Base-by-base conservation (phyloP, 208 protist species). In the Kentomonas sorsogonicus region DNA sequence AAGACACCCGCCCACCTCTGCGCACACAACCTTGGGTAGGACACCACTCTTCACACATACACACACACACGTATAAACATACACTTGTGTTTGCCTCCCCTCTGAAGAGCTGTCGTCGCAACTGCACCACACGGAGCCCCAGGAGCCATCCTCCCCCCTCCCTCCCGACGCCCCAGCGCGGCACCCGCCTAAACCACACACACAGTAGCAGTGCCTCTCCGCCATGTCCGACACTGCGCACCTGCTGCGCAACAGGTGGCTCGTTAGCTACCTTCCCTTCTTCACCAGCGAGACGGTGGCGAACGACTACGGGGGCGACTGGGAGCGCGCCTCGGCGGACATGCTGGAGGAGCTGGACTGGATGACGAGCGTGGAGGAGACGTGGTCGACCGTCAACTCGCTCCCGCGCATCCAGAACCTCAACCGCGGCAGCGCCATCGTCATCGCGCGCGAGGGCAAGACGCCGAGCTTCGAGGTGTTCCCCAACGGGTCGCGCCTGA, bases 361-460 rank as follows among this genome's bases (percentile, higher is more conserved):
- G 66, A 71, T 95, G 34, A 81, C 67, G 11, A 84, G 78, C 23
- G 85, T 95, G 29, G 84, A 95, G 62, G 88, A 95, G 72, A 61
- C 92, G 22, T 95, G 88, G 85, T 95, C 88, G 7, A 92, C 85
- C 9, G 74, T 95, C 23, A 95, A 95, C 55, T 95, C 88, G 23
- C 72, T 95, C 6, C 88, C 88, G 0, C 83, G 82, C 44, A 66
- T 95, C 3, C 83, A 92, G 33, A 75, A 89, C 52, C 69, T 95
- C 41, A 80, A 72, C 43, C 77, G 78, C 33, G 85, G 88, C 33
- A 86, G 75, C 67, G 89, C 75, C 18, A 81, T 87, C 66, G 86
- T 95, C 38, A 86, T 95, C 50, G 66, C 88, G 0, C 79, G 88
- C 39, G 77, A 92, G 38, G 80, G 88, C 58, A 86, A 89, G 69